Percentiles rank a stretch among this genome's conserved stretches.
Conservation (phyloP, 495 filamentous ascomycete species). For the Pseudoneurospora amorphoporcata region DNA sequence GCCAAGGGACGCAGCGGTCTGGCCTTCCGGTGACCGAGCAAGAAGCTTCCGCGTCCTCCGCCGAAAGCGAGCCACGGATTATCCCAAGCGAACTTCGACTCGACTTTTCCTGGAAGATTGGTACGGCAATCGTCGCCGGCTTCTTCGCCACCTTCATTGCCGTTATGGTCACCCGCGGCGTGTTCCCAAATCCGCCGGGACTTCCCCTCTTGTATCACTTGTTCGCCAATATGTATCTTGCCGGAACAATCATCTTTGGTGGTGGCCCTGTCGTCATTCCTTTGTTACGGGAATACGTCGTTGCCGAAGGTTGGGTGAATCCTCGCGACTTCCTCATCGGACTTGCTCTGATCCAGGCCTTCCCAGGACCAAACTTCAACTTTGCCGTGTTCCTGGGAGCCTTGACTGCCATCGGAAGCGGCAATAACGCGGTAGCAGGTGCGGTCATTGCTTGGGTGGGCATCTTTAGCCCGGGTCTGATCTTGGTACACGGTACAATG, state of each 20-base stretch:
- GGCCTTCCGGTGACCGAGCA: slow-evolving; percentile 11
- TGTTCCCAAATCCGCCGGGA: slow-evolving; percentile 23
- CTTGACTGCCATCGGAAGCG: slow-evolving; percentile 38
- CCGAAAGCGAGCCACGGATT: slow-evolving; percentile 26
- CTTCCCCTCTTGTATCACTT: slow-evolving; percentile 47
- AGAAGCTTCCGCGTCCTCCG: not conserved
- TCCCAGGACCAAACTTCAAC: slow-evolving; percentile 84
- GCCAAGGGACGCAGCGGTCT: not conserved
- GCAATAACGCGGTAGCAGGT: slow-evolving; percentile 21
- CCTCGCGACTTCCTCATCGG: slow-evolving; percentile 74
- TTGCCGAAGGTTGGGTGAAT: slow-evolving; percentile 69
- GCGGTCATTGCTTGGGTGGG: slow-evolving; percentile 57
- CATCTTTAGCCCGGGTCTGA: slow-evolving; percentile 65
- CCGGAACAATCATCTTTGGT: slow-evolving; percentile 84
- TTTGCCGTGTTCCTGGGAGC: slow-evolving; percentile 71
- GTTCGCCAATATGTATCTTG: slow-evolving; percentile 75
- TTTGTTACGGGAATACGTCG: slow-evolving; percentile 67
- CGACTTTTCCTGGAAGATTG: slow-evolving; percentile 35
- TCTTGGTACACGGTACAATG: slow-evolving; percentile 55
- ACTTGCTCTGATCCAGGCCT: slow-evolving; percentile 72
- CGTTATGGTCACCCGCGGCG: slow-evolving; percentile 49
- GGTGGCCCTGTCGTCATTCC: slow-evolving; percentile 83
- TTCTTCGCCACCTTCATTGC: slow-evolving; percentile 54
- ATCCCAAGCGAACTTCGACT: slow-evolving; percentile 31
- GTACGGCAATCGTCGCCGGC: slow-evolving; percentile 33